Conservation (phyloP, 108 stramenopile species). For the Epithemia pelagica region DNA sequence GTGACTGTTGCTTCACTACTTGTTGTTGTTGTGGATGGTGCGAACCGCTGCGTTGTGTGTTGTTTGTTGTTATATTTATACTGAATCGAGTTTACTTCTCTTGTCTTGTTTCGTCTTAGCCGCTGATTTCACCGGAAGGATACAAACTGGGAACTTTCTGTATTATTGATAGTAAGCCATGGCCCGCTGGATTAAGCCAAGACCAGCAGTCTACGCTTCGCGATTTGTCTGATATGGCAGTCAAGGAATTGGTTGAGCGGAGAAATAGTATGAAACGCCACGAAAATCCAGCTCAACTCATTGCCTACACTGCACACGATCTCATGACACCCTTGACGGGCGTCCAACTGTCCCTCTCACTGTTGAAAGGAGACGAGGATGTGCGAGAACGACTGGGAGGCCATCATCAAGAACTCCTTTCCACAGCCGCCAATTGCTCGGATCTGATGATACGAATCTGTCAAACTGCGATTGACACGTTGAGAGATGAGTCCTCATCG, state of each 20-base stretch:
- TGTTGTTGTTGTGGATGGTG: too few species aligned
- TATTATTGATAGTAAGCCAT: constrained; percentile 64
- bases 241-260: constrained; percentile 53
- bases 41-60: not conserved
- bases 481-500: constrained; percentile 21
- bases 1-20: too few species aligned
- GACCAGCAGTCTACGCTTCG: constrained; percentile 57
- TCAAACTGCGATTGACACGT: constrained; percentile 51
- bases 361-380: constrained; percentile 48
- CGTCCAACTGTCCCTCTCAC: constrained; percentile 50
- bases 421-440: constrained; percentile 38
- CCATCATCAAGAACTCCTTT: constrained; percentile 50
- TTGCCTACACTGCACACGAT: constrained; percentile 72
- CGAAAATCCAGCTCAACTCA: constrained; percentile 46
- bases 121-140: constrained; percentile 66
- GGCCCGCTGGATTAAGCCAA: constrained; percentile 43
- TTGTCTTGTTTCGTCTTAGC: constrained; percentile 50
- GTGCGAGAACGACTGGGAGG: constrained; percentile 25
- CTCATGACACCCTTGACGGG: constrained; percentile 71
- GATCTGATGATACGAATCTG: constrained; percentile 66
- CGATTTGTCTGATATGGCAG: constrained; percentile 57
- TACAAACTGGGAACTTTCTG: constrained; percentile 77
- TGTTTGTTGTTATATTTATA: not conserved
- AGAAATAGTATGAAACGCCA: constrained; percentile 23
- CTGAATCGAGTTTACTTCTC: too few species aligned